Base-by-base conservation (phyloP, 257 asterid genomes). In the Solanum rostratum region DNA sequence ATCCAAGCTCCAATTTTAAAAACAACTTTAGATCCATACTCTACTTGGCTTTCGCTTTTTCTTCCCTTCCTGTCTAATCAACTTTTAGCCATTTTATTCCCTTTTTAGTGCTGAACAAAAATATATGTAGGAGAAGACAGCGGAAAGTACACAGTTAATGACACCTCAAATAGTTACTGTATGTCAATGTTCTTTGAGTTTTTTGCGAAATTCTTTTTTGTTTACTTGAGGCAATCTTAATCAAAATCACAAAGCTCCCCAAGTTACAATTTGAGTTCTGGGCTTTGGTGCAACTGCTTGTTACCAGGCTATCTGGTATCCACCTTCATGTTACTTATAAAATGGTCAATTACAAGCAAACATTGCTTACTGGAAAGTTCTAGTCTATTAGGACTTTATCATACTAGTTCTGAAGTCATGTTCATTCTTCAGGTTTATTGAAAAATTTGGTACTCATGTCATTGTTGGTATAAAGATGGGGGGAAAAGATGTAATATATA, bases 401-500 rank as follows among this genome's bases (percentile, higher is more conserved):
- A 10, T 52, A 9, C 45, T 78, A 27, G 63, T 83, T 37, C 52
- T 83, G 53, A 66, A 66, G n/a, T 46, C 30, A 0, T 83, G 20
- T 4, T 83, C 85, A 52, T 59, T 39, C 70, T 83, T 54, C 94
- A 97, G 99, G 98, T 97, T 97, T 88, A 95, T 97, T 84, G 92
- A 88, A 86, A 95, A 90, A 90, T 97, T 89, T 88, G 99, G 99
- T 83, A 97, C 99, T 84, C 99, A 97, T 88, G 85, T 97, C 66
- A 91, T 95, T 85, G 99, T 94, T 87, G 99, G 99, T 83, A 87
- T 97, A 60, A 94, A 94, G 95, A 97, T 97, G 97, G 99, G 99
- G 55, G 99, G 98, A 73, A 95, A 94, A 89, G 99, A 97, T 90
- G 98, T 95, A 24, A 90, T 94, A 85, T 95, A 91, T 88, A 52